Evolutionary conservation across 2,329 filamentous ascomycete genomes (phyloP).

Genomic region (Neurospora sp.): DNA sequence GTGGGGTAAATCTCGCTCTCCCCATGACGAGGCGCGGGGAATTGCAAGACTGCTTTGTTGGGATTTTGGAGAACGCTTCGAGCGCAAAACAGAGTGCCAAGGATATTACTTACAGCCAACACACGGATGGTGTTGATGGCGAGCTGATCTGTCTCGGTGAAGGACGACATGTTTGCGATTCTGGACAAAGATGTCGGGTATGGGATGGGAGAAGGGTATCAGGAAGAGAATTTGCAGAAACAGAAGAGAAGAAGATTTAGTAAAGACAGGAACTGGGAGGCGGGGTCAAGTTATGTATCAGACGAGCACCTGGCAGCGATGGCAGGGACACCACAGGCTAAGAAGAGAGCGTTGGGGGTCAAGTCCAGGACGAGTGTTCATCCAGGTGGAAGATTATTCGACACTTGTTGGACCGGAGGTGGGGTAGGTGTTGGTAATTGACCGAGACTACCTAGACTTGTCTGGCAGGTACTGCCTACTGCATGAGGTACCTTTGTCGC

Average conservation of each 20-base stretch:
- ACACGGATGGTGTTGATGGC: constrained; percentile 97
- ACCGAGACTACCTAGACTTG: background rate
- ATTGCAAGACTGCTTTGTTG: constrained; percentile 17
- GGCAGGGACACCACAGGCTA: background rate
- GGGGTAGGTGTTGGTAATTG: background rate
- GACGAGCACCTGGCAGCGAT: background rate
- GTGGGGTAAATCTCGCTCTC: constrained; percentile 7
- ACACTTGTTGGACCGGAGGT: background rate
- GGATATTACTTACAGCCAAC: constrained; percentile 66
- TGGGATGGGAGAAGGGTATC: background rate
- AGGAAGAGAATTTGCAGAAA: constrained; percentile 6
- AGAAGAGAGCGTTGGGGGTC: background rate
- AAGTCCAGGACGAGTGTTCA: background rate
- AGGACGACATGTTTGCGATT: constrained; percentile 60
- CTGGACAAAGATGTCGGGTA: constrained; percentile 5
- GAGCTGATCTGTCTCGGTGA: constrained; percentile 76
- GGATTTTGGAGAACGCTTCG: constrained; percentile 5
- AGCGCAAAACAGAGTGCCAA: constrained; percentile 11
- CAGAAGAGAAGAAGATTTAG: constrained; percentile 6
- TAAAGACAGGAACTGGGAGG: constrained; percentile 11
- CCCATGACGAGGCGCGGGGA: constrained; percentile 12
- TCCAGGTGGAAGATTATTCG: background rate
- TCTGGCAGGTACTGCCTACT: background rate
- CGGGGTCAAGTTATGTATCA: constrained; percentile 14
- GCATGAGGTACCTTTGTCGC: background rate